Base-by-base conservation (phyloP, 2,329 filamentous ascomycete genomes). In the Colletotrichum somersetense region DNA sequence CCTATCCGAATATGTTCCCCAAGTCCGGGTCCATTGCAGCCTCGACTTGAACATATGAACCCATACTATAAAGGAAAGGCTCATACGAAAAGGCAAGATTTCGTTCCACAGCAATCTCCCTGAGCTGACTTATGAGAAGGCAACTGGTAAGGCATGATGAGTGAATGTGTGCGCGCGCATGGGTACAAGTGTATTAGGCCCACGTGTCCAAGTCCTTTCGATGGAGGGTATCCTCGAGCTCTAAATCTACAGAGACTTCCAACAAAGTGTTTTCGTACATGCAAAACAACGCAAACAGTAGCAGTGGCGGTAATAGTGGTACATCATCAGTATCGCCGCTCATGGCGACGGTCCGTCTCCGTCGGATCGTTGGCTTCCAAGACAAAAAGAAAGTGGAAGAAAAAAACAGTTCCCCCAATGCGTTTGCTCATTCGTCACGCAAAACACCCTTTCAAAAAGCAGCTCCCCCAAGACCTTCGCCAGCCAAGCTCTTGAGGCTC, bases 401-500 rank as follows among this genome's bases (percentile, higher is more conserved):
- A n/a, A 56, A 23, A n/a, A n/a, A 35, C 10, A 16, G 53, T 38
- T 16, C 44, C n/a, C n/a, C 46, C 59, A 40, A 52, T 14, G 46
- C 5, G 18, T 26, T 16, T 52, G 48, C n/a, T 14, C 33, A 1
- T 40, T 44, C 26, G 35, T 26, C 55, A 35, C n/a, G 23, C 30
- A 14, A 11, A 35, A 38, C 44, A 50, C 38, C 26, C 26, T 3
- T 26, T 30, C 80, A 89, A 75, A 90, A 90, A 3, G 88, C 86
- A 26, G 87, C 85, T 8, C 88, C 88, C 1, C 87, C 86, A 67
- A 86, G 80, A 20, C 86, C 86, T 74, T 90, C 88, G 20, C 88
- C 88, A 0, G 87, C 85, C 70, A 89, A 80, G 63, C 86, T 89
- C 78, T 87, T 86, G 76, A 90, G 82, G 72, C 85, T 88, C 79